Evolutionary conservation across 805 yeast species (phyloP).

Genomic region (Kodamaea kakaduensis): DNA sequence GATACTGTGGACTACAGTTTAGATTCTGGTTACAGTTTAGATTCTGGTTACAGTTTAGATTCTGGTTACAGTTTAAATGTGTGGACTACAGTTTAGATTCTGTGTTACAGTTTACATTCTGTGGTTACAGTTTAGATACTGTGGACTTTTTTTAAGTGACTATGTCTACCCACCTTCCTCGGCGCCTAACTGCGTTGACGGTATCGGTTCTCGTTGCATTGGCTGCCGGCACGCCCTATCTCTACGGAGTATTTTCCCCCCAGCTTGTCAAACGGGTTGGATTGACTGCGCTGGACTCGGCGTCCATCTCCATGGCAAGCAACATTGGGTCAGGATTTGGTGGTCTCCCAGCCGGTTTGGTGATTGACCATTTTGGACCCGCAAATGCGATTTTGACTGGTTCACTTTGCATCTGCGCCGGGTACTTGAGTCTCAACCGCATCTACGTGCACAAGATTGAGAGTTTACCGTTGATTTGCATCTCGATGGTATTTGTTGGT

Average conservation of each 20-base stretch:
- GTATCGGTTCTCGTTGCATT: constrained; percentile 48
- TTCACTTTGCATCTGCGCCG: constrained; percentile 48
- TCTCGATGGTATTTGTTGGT: constrained; percentile 53
- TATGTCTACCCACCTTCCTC: constrained; percentile 13
- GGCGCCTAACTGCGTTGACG: constrained; percentile 24
- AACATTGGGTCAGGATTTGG: constrained; percentile 65
- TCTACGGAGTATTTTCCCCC: constrained; percentile 74
- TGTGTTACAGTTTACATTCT: too few relatives aligned
- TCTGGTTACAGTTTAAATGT: too few relatives aligned
- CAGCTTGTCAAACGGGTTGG: constrained; percentile 57
- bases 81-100: too few relatives aligned
- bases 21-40: too few relatives aligned
- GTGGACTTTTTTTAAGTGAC: too few relatives aligned
- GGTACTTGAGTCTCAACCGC: constrained; percentile 49
- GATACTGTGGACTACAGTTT: too few relatives aligned
- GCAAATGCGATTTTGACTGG: constrained; percentile 51
- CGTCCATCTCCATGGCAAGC: constrained; percentile 58
- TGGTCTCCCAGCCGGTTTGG: constrained; percentile 66
- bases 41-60: too few relatives aligned
- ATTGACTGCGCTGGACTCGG: constrained; percentile 57
- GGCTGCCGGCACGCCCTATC: constrained; percentile 73
- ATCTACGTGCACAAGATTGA: constrained; percentile 42
- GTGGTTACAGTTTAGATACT: too few relatives aligned
- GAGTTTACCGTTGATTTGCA: constrained; percentile 39
- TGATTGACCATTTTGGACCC: constrained; percentile 63